These are phyloP conservation scores for Geotrichum siamense DNA, from an alignment of 1,139 yeast genomes.

Conservation along the genomic window DNA sequence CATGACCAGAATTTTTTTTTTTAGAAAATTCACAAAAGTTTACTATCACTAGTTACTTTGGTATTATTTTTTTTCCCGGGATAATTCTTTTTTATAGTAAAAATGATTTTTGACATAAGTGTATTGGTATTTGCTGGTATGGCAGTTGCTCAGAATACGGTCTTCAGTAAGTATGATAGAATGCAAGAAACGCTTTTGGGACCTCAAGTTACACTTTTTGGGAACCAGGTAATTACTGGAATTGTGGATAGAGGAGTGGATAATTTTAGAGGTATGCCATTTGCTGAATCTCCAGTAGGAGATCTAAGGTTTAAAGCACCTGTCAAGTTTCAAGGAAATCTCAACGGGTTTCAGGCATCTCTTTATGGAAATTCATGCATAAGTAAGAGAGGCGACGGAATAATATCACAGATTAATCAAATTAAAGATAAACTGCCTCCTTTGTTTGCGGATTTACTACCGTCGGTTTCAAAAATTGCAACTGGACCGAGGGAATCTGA, in stretches of 20 bases:
- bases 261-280: conserved; percentile 18
- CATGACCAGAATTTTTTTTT: too few relatives aligned
- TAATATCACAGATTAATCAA: neutral
- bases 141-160: too few relatives aligned
- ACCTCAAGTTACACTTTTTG: too few relatives aligned
- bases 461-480: neutral
- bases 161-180: too few relatives aligned
- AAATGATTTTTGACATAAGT: too few relatives aligned
- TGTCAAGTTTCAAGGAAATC: neutral
- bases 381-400: neutral
- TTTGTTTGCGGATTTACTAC: neutral
- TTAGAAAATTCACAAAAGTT: too few relatives aligned
- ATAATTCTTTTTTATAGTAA: too few relatives aligned
- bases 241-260: conserved; percentile 9
- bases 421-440: neutral
- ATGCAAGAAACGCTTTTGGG: too few relatives aligned
- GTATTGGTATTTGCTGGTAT: too few relatives aligned
- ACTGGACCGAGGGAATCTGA: conserved; percentile 16
- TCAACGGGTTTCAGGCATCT: neutral
- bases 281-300: conserved; percentile 18
- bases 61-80: too few relatives aligned
- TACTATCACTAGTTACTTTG: too few relatives aligned
- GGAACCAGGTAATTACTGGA: conserved; percentile 15
- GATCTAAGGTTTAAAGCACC: conserved; percentile 17
- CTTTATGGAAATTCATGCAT: conserved; percentile 2